Evolutionary conservation across 2,329 filamentous ascomycete genomes (phyloP).

Genomic region (Truncatella angustata): DNA sequence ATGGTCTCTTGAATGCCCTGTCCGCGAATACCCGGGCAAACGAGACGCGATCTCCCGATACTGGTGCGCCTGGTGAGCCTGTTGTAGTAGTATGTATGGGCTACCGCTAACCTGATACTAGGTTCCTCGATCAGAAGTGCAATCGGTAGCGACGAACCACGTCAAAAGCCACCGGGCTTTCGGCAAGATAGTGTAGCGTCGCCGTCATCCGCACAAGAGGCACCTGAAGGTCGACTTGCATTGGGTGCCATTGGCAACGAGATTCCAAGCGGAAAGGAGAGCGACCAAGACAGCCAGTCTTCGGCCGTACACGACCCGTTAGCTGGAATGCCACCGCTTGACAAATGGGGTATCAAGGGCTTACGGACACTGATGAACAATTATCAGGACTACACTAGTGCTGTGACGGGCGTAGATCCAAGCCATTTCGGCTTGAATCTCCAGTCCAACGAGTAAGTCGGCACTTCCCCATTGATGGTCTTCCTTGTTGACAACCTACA

Average conservation of each 20-base stretch:
- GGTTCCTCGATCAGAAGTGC: conserved; percentile 35
- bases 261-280: conserved; percentile 34
- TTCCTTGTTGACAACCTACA: conserved; percentile 26
- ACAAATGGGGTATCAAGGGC: conserved; percentile 66
- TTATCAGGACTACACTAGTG: conserved; percentile 60
- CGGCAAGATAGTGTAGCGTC: conserved; percentile 40
- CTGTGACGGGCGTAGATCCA: conserved; percentile 60
- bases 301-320: conserved; percentile 55
- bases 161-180: conserved; percentile 43
- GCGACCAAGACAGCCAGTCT: conserved; percentile 38
- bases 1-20: conserved; percentile 63
- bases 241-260: conserved; percentile 49
- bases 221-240: conserved; percentile 36
- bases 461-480: no score
- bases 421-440: conserved; percentile 57
- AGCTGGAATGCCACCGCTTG: conserved; percentile 58
- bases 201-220: conserved; percentile 34
- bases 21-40: conserved; percentile 54
- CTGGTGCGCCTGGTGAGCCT: conserved; percentile 34
- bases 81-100: neutral
- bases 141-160: conserved; percentile 40
- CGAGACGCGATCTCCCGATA: conserved; percentile 49
- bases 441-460: conserved; percentile 53
- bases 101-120: conserved; percentile 19
- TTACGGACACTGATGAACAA: conserved; percentile 62